phyloP scores from a whole-genome alignment of 1,284 basidiomycete genomes.

The Heterobasidion parviporum region DNA sequence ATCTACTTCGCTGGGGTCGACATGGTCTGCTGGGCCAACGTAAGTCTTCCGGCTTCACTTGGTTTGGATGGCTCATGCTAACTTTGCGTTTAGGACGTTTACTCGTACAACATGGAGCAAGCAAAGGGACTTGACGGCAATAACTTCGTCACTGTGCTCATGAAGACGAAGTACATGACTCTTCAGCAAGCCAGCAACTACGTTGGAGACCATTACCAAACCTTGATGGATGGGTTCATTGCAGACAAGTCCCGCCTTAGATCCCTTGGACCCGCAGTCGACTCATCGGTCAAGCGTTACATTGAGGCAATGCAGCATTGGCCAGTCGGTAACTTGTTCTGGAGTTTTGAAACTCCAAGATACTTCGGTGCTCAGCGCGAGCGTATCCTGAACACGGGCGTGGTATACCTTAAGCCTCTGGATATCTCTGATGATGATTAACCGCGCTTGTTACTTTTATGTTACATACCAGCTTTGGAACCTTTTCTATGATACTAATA shows the following conservation, averaged over 20 bases:
- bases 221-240: conserved; percentile 22
- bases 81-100: conserved; percentile 26
- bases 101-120: conserved; percentile 35
- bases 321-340: conserved; percentile 29
- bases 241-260: conserved; percentile 19
- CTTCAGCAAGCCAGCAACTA: conserved; percentile 28
- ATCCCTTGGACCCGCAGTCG: conserved; percentile 21
- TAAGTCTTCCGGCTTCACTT: conserved; percentile 14
- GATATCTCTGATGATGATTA: conserved; percentile 6
- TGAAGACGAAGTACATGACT: conserved; percentile 23
- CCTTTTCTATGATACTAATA: no score
- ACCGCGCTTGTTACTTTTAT: neutral
- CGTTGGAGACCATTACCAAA: conserved; percentile 23
- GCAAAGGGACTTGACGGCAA: conserved; percentile 27
- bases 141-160: conserved; percentile 33
- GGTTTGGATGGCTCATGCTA: neutral
- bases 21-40: conserved; percentile 36
- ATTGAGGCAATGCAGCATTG: conserved; percentile 26
- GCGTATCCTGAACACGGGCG: conserved; percentile 12
- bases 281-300: conserved; percentile 24
- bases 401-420: conserved; percentile 14
- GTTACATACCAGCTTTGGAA: no score
- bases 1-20: conserved; percentile 30
- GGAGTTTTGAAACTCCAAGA: conserved; percentile 31
- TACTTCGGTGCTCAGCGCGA: conserved; percentile 19